These are phyloP conservation scores for Microbotryomycetes sp. DNA, from an alignment of 1,284 basidiomycete genomes.

Conservation along the genomic window DNA sequence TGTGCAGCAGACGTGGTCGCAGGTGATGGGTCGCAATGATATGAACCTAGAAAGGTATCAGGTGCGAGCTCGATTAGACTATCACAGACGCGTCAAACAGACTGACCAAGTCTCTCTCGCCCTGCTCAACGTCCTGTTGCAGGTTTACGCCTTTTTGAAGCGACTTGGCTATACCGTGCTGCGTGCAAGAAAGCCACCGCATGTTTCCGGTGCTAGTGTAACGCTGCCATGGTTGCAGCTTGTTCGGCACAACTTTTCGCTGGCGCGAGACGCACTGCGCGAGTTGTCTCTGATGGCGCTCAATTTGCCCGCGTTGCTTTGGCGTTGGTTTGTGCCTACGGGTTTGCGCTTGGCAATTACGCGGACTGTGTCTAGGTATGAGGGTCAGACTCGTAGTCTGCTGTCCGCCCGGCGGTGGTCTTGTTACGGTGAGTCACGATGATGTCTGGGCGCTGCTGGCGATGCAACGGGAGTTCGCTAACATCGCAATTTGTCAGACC, in stretches of 20 bases:
- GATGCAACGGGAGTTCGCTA: neutral
- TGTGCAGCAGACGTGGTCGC: conserved; percentile 79
- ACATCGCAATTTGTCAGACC: conserved; percentile 25
- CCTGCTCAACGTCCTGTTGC: neutral
- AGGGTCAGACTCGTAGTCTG: conserved; percentile 15
- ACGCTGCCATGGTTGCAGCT: neutral
- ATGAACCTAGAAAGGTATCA: conserved; percentile 79
- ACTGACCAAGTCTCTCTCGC: neutral
- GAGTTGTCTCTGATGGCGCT: neutral
- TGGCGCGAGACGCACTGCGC: neutral
- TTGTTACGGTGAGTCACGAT: conserved; percentile 32
- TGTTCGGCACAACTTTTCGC: neutral
- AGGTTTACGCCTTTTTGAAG: conserved; percentile 89
- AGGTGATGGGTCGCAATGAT: conserved; percentile 71
- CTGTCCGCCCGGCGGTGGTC: conserved; percentile 31
- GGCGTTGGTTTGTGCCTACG: neutral
- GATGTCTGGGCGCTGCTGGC: neutral
- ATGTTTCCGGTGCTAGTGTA: neutral
- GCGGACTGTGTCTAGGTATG: conserved; percentile 7
- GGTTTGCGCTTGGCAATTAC: conserved; percentile 5
- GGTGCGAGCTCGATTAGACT: conserved; percentile 47
- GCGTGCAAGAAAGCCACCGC: conserved; percentile 46
- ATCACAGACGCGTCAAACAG: neutral
- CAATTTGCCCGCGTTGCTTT: neutral
- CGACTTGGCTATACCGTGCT: conserved; percentile 85